phyloP scores from a whole-genome alignment of 2,329 filamentous ascomycete species.

The Aspergillus sp. region DNA sequence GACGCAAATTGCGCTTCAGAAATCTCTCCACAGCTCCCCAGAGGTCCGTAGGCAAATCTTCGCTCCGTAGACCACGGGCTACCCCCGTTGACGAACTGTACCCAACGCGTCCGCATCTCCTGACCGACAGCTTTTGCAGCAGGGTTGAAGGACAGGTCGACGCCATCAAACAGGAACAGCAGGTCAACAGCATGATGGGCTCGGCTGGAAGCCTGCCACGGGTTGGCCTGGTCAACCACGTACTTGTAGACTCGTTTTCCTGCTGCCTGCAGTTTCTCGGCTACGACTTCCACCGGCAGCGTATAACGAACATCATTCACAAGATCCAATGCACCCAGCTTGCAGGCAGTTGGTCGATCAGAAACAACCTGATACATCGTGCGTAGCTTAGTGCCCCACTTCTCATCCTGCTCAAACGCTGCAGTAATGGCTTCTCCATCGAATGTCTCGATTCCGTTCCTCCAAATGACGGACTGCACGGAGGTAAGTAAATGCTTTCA shows the following conservation, averaged over 20 bases:
- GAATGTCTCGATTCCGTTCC: slow-evolving; percentile 44
- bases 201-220: slow-evolving; percentile 50
- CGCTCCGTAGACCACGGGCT: slow-evolving; percentile 39
- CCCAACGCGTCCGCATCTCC: slow-evolving; percentile 46
- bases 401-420: slow-evolving; percentile 35
- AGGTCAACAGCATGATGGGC: slow-evolving; percentile 53
- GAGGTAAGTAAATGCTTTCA: neutral
- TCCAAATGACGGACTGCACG: slow-evolving; percentile 48
- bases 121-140: slow-evolving; percentile 35
- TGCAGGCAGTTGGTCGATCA: slow-evolving; percentile 43
- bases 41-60: slow-evolving; percentile 45
- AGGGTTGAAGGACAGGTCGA: slow-evolving; percentile 40
- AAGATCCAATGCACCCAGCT: slow-evolving; percentile 42
- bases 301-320: slow-evolving; percentile 36
- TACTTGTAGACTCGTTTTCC: slow-evolving; percentile 42
- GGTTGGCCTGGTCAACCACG: slow-evolving; percentile 49
- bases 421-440: slow-evolving; percentile 36
- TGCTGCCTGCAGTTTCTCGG: slow-evolving; percentile 27
- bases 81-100: slow-evolving; percentile 39
- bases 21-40: slow-evolving; percentile 38
- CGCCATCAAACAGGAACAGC: slow-evolving; percentile 46
- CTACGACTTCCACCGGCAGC: slow-evolving; percentile 33
- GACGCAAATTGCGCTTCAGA: slow-evolving; percentile 33
- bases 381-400: slow-evolving; percentile 36
- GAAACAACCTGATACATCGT: slow-evolving; percentile 46